Percentiles rank a stretch among this genome's conserved stretches.
Conservation (phyloP, 192 early-diverging fungal species). For the Backusella tarrabulga region DNA sequence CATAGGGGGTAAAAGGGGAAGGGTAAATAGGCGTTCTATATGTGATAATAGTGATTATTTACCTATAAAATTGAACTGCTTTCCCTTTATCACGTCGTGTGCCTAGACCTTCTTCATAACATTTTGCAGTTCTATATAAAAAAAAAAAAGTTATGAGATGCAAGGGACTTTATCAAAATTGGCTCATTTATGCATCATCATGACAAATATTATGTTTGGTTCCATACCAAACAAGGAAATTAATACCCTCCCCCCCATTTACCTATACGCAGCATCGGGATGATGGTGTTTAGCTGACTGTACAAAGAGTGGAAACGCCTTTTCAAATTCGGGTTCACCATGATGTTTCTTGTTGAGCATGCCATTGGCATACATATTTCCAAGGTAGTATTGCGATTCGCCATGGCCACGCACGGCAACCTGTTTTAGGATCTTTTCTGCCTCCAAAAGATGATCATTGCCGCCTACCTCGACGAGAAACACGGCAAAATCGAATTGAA, state of each 20-base stretch:
- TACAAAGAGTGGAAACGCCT: constrained; percentile 61
- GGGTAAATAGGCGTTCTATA: background rate
- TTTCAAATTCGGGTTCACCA: constrained; percentile 54
- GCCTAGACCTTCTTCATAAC: constrained; percentile 62
- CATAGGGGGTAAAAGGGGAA: background rate
- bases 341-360: constrained; percentile 52
- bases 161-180: constrained; percentile 3
- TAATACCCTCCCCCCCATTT: background rate
- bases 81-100: constrained; percentile 48
- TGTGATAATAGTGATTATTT: no score
- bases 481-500: constrained; percentile 65
- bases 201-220: background rate
- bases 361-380: constrained; percentile 61
- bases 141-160: background rate
- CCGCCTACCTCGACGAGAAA: constrained; percentile 53
- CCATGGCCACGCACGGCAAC: constrained; percentile 53
- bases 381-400: constrained; percentile 69
- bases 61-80: constrained; percentile 46
- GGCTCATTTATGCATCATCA: constrained; percentile 4
- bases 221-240: background rate
- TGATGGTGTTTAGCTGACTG: constrained; percentile 67
- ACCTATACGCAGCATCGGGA: constrained; percentile 58
- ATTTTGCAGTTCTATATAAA: constrained; percentile 44
- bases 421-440: constrained; percentile 57
- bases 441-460: constrained; percentile 49